Percentiles rank a stretch among this genome's conserved stretches.
Evolutionary conservation across 2,329 filamentous ascomycete genomes (phyloP).

Genomic region (Lachnum nothofagi): DNA sequence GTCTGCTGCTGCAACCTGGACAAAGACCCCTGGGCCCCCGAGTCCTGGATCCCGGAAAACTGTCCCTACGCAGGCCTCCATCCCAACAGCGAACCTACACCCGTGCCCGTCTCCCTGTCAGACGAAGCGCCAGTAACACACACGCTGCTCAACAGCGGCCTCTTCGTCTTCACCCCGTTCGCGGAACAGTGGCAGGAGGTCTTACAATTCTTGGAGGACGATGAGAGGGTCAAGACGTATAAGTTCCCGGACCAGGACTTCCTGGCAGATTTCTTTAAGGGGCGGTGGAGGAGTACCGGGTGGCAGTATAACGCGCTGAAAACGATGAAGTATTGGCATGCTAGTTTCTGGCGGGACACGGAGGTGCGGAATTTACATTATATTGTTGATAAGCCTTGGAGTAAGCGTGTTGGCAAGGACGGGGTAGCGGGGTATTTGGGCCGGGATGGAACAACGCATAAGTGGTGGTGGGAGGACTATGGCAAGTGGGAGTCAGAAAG

Average conservation of each 20-base stretch:
- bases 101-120: conserved; percentile 27
- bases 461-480: conserved; percentile 51
- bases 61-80: conserved; percentile 50
- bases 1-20: conserved; percentile 81
- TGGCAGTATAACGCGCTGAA: conserved; percentile 60
- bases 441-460: conserved; percentile 46
- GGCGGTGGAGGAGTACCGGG: conserved; percentile 49
- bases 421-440: conserved; percentile 39
- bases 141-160: conserved; percentile 45
- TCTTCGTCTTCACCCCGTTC: conserved; percentile 46
- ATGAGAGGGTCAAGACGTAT: conserved; percentile 30
- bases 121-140: conserved; percentile 35
- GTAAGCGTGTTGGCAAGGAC: conserved; percentile 38
- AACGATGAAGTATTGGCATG: conserved; percentile 52
- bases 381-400: conserved; percentile 58
- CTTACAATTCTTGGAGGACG: conserved; percentile 29
- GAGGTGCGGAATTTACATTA: conserved; percentile 54
- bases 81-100: conserved; percentile 35
- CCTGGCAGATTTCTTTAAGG: conserved; percentile 48
- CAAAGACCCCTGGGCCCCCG: conserved; percentile 68
- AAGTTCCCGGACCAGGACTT: conserved; percentile 55
- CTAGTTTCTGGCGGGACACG: conserved; percentile 50
- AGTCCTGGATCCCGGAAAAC: conserved; percentile 54
- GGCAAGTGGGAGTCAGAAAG: conserved; percentile 35
- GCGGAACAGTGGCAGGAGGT: conserved; percentile 36